phyloP scores from a whole-genome alignment of 2,329 filamentous ascomycete genomes.

The Allantophomopsis lycopodina region DNA sequence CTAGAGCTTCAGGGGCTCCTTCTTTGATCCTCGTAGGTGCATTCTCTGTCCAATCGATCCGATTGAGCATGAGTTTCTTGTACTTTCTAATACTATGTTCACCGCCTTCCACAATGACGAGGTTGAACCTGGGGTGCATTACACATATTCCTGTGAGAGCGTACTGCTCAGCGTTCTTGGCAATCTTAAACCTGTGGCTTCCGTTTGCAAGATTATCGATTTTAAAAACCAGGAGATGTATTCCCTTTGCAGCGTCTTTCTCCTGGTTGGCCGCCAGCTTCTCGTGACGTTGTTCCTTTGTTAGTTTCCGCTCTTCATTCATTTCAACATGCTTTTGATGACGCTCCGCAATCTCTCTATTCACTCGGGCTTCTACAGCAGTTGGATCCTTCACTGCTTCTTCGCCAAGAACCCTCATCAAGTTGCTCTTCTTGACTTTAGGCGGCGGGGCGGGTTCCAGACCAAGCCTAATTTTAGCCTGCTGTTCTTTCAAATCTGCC shows the following conservation, averaged over 20 bases:
- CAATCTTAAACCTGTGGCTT: constrained; percentile 86
- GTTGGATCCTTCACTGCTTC: constrained; percentile 85
- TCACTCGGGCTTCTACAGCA: constrained; percentile 88
- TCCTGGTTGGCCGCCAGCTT: constrained; percentile 76
- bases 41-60: constrained; percentile 93
- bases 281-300: constrained; percentile 73
- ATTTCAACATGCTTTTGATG: constrained; percentile 60
- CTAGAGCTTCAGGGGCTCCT: constrained; percentile 45
- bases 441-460: constrained; percentile 81
- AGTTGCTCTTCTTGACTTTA: constrained; percentile 93
- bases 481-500: constrained; percentile 88
- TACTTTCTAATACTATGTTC: constrained; percentile 71
- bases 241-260: constrained; percentile 75
- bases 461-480: constrained; percentile 88
- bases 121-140: constrained; percentile 76
- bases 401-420: constrained; percentile 93
- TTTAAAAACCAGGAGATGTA: constrained; percentile 78
- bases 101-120: constrained; percentile 88
- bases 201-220: constrained; percentile 83
- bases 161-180: constrained; percentile 82
- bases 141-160: constrained; percentile 82
- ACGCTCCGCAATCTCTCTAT: constrained; percentile 81
- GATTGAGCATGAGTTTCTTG: constrained; percentile 85
- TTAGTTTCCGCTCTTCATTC: constrained; percentile 79
- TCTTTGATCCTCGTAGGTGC: constrained; percentile 50